Evolutionary conservation across 1,284 basidiomycete genomes (phyloP).

Genomic region (Tilletia caries): DNA sequence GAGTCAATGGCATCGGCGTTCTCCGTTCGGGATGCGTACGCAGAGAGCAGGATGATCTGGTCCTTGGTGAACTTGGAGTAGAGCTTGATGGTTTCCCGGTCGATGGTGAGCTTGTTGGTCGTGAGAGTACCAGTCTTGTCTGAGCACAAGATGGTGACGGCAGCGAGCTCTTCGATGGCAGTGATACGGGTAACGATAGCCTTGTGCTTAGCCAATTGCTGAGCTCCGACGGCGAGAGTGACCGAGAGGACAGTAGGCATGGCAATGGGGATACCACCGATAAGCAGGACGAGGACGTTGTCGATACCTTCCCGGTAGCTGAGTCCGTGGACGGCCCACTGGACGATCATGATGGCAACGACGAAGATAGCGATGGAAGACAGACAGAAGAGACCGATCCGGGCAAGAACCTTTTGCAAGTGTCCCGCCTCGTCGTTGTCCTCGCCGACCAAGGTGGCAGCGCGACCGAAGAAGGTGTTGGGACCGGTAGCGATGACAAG

Average conservation of each 20-base stretch:
- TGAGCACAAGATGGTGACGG: conserved; percentile 93
- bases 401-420: conserved; percentile 88
- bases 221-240: conserved; percentile 93
- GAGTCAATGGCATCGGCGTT: conserved; percentile 96
- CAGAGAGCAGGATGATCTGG: conserved; percentile 85
- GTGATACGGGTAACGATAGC: conserved; percentile 98
- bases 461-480: conserved; percentile 57
- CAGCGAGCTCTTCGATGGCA: conserved; percentile 92
- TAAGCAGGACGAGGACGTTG: conserved; percentile 93
- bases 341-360: conserved; percentile 16
- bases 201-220: conserved; percentile 97
- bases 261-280: conserved; percentile 97
- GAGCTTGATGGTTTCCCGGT: conserved; percentile 83
- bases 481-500: conserved; percentile 92
- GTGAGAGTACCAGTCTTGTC: conserved; percentile 66
- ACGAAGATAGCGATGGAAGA: conserved; percentile 66
- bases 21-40: conserved; percentile 94
- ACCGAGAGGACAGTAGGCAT: conserved; percentile 96
- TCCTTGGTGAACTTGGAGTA: conserved; percentile 84
- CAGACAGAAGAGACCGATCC: conserved; percentile 92
- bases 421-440: conserved; percentile 95
- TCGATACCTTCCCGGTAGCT: conserved; percentile 88
- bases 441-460: conserved; percentile 88
- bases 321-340: conserved; percentile 62
- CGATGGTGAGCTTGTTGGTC: conserved; percentile 98